Base-by-base conservation (phyloP, 2,329 filamentous ascomycete genomes). In the Botrytis tulipae region DNA sequence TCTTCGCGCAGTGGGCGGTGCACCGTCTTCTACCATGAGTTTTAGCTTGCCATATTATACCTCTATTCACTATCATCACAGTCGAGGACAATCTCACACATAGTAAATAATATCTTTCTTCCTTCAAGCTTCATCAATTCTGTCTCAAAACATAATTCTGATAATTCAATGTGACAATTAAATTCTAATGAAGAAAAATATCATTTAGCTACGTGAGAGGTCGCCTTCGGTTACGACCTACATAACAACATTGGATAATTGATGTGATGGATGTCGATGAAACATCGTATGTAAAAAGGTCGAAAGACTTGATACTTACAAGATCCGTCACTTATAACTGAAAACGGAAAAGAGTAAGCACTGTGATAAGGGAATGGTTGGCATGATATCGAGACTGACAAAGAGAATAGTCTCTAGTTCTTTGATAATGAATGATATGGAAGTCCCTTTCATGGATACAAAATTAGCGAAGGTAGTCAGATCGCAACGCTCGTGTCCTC, bases 111-210 rank as follows among this genome's bases (percentile, higher is more conserved):
- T 29, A 29, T 0, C 18, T 32, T 18, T 18, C 51, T 57, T 57
- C 14, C n/a, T 16, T 57, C 3, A 4, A 57, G 32, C 0, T 29
- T 18, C 6, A 29, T 18, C 0, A 3, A 7, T 29, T 18, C 0
- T 16, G 0, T 54, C 25, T 16, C 5, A n/a, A 16, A n/a, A n/a
- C 5, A 14, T 7, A 54, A 2, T 3, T 6, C 2, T 51, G 25
- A 51, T 51, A n/a, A n/a, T 1, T n/a, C 12, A n/a, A 54, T 6
- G 48, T 1, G 3, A 6, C 0, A 54, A n/a, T n/a, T 14, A 3
- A 6, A 51, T 16, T 14, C 16, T n/a, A 51, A 51, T 51, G 12
- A 51, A 6, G 25, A 14, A 16, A n/a, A n/a, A 25, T 0, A 14
- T 2, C 22, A n/a, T 16, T 51, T 7, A 12, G 48, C 4, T 51